Evolutionary conservation across 441 rosid species (phyloP).

Genomic region (Hura crepitans): DNA sequence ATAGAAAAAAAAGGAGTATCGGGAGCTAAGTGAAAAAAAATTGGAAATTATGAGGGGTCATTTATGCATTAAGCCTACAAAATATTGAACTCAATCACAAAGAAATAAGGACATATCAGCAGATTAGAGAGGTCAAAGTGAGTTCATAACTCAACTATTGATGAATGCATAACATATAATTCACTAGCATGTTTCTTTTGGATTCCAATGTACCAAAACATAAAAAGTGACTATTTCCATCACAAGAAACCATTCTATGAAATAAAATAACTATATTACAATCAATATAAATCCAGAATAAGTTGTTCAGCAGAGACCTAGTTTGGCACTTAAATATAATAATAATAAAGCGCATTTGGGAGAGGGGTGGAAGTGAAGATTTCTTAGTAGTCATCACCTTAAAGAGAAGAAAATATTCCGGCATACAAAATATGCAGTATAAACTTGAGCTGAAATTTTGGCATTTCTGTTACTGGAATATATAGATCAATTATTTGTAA

Average conservation of each 20-base stretch:
- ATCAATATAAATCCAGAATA: background rate
- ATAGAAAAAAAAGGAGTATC: no score
- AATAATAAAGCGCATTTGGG: background rate
- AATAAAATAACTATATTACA: background rate
- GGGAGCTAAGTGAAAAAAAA: no score
- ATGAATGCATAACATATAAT: background rate
- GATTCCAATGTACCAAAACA: background rate
- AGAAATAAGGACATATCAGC: background rate
- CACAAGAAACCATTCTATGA: background rate
- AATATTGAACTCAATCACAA: constrained; percentile 4
- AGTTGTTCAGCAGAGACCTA: background rate
- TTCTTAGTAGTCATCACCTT: background rate
- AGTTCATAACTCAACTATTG: background rate
- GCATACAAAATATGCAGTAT: background rate
- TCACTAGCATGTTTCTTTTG: background rate
- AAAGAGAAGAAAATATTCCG: background rate
- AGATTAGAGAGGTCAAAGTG: background rate
- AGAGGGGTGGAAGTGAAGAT: background rate
- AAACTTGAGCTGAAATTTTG: background rate
- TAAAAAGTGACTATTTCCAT: background rate
- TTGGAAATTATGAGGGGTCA: no score
- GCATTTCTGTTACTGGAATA: background rate
- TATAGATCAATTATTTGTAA: background rate
- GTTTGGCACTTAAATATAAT: background rate
- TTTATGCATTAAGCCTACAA: no score